phyloP scores from a whole-genome alignment of 768 basidiomycete genomes.

The Gloeopeniophorella convolvens region DNA sequence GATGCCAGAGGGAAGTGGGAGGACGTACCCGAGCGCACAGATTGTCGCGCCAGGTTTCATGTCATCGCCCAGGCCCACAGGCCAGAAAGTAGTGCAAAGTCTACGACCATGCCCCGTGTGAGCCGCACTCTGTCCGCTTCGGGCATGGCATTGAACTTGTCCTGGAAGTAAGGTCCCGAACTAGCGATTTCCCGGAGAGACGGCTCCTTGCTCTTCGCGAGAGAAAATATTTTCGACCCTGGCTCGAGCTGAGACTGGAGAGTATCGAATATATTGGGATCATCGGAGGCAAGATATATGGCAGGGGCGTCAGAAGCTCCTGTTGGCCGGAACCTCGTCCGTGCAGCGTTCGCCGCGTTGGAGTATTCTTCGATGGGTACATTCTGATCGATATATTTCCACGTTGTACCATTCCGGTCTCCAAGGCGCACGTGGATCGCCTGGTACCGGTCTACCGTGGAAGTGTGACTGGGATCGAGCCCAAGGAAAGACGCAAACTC shows the following conservation, averaged over 20 bases:
- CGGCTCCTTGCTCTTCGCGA: constrained; percentile 36
- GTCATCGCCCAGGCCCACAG: constrained; percentile 45
- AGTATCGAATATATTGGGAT: constrained; percentile 37
- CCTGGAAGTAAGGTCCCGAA: constrained; percentile 47
- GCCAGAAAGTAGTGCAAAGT: constrained; percentile 60
- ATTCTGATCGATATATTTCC: constrained; percentile 36
- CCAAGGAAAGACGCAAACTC: constrained; percentile 34
- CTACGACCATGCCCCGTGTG: constrained; percentile 60
- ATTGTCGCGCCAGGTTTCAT: constrained; percentile 45
- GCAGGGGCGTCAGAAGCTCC: constrained; percentile 28
- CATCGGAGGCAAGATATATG: constrained; percentile 60
- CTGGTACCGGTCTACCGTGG: constrained; percentile 34
- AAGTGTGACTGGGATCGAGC: constrained; percentile 11
- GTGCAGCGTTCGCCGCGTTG: constrained; percentile 36
- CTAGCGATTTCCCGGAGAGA: constrained; percentile 45
- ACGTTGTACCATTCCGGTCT: constrained; percentile 44
- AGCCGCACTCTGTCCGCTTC: constrained; percentile 37
- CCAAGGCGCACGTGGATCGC: constrained; percentile 61
- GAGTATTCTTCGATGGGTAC: constrained; percentile 47
- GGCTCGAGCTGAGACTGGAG: constrained; percentile 35
- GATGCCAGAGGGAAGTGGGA: not conserved
- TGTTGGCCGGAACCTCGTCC: constrained; percentile 30
- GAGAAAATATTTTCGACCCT: constrained; percentile 38
- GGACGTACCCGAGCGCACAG: constrained; percentile 50
- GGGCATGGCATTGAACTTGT: constrained; percentile 39